Conservation (phyloP, 2,329 filamentous ascomycete species). For the Penicillium polonicum region DNA sequence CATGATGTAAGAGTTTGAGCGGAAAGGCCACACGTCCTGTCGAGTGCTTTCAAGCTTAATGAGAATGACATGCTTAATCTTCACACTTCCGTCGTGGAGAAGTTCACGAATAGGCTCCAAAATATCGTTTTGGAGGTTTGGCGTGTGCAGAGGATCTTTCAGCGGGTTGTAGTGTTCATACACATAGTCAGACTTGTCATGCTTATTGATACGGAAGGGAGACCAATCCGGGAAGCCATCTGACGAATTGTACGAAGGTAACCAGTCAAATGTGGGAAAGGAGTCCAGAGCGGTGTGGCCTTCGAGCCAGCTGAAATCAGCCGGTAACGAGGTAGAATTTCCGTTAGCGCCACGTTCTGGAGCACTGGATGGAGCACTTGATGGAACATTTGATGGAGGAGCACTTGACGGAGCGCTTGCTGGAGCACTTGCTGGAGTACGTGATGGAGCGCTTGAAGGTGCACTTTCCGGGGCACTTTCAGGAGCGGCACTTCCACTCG, state of each 20-base stretch:
- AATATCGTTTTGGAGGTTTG: conserved; percentile 17
- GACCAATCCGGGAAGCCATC: conserved; percentile 14
- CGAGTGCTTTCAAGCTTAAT: conserved; percentile 47
- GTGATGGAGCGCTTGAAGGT: neutral
- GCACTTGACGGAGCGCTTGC: too few relatives aligned
- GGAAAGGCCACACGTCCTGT: conserved; percentile 47
- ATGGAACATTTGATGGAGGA: too few relatives aligned
- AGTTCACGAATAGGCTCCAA: conserved; percentile 13
- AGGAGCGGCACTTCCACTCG: neutral
- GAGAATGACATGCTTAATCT: conserved; percentile 47
- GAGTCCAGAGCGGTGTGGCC: conserved; percentile 12
- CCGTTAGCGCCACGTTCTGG: neutral
- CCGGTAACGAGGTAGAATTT: neutral
- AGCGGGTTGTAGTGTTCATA: conserved; percentile 14
- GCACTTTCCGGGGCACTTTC: neutral
- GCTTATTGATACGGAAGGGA: conserved; percentile 11
- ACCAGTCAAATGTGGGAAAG: conserved; percentile 19
- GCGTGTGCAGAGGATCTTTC: conserved; percentile 16
- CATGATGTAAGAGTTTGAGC: conserved; percentile 37
- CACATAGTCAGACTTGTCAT: neutral
- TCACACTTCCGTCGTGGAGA: conserved; percentile 27
- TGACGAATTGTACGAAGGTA: conserved; percentile 7
- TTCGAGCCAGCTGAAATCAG: conserved; percentile 18
- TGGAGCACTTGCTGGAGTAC: neutral
- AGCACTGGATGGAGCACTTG: neutral